Percentiles rank a stretch among this genome's conserved stretches.
These are phyloP conservation scores for Chondrus crispus DNA, from an alignment of 23 red algal genomes.

Conservation along the genomic window DNA sequence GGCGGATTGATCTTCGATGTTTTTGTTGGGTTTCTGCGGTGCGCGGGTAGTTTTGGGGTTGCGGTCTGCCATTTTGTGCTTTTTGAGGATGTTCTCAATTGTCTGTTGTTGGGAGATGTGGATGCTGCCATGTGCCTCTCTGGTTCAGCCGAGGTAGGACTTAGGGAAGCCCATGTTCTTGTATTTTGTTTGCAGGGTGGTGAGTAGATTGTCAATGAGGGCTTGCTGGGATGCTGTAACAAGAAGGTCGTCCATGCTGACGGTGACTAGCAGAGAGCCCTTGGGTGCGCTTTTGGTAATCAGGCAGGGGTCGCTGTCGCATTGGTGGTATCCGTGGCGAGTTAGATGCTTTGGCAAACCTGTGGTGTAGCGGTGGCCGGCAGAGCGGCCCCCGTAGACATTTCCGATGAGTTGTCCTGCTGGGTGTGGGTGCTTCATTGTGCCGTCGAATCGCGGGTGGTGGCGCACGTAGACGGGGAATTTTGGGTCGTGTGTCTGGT, in stretches of 20 bases:
- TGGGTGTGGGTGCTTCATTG: not conserved
- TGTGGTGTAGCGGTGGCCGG: not conserved
- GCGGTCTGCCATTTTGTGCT: not conserved
- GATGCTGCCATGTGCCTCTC: not conserved
- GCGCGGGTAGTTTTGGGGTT: not conserved
- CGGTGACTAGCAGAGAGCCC: not conserved
- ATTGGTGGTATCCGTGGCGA: not conserved
- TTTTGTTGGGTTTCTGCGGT: not conserved
- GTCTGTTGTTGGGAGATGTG: conserved; percentile 7
- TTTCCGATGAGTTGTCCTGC: not conserved
- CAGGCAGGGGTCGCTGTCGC: not conserved
- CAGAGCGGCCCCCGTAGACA: not conserved
- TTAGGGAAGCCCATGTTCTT: not conserved
- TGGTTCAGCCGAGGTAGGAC: not conserved
- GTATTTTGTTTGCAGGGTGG: not conserved
- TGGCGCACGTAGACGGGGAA: not conserved
- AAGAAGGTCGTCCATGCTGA: not conserved
- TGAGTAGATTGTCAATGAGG: not conserved
- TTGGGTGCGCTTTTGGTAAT: not conserved
- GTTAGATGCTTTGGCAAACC: not conserved
- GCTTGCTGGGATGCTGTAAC: not conserved
- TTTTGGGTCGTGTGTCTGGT: not conserved
- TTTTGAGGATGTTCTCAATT: not conserved
- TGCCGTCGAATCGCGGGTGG: not conserved
- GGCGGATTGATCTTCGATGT: not conserved